Percentiles rank a stretch among this genome's conserved stretches.
phyloP scores from a whole-genome alignment of 768 basidiomycete genomes.

The Scleroderma bovista region DNA sequence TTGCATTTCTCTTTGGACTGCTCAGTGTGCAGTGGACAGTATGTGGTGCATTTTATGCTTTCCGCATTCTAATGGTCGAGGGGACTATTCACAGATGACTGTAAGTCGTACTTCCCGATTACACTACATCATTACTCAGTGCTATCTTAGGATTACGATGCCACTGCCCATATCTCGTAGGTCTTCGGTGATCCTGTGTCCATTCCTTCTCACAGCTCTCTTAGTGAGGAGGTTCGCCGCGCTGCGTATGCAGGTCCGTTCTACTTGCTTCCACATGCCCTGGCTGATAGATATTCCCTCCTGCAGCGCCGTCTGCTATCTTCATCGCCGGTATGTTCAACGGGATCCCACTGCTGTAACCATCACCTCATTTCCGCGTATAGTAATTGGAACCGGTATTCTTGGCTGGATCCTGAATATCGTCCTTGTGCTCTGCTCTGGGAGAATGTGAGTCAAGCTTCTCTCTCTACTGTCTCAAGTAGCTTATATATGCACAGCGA shows the following conservation, averaged over 20 bases:
- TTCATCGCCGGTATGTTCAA: constrained; percentile 44
- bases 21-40: constrained; percentile 88
- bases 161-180: constrained; percentile 77
- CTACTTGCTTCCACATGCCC: constrained; percentile 20
- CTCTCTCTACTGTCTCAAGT: too few relatives aligned
- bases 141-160: constrained; percentile 62
- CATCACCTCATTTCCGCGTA: neutral
- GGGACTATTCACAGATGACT: constrained; percentile 42
- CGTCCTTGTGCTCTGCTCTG: constrained; percentile 78
- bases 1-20: constrained; percentile 81
- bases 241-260: constrained; percentile 67
- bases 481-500: constrained; percentile 32
- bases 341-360: neutral
- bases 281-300: too few relatives aligned
- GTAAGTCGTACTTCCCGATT: constrained; percentile 31
- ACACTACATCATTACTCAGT: too few relatives aligned
- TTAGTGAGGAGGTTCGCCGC: constrained; percentile 71
- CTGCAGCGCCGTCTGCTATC: constrained; percentile 49
- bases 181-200: constrained; percentile 18
- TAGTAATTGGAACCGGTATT: constrained; percentile 69
- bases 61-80: neutral
- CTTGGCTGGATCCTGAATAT: constrained; percentile 88
- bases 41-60: constrained; percentile 18
- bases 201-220: neutral
- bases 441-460: constrained; percentile 49